phyloP scores from a whole-genome alignment of 2,329 filamentous ascomycete species.

The Paecilomyces sp. region DNA sequence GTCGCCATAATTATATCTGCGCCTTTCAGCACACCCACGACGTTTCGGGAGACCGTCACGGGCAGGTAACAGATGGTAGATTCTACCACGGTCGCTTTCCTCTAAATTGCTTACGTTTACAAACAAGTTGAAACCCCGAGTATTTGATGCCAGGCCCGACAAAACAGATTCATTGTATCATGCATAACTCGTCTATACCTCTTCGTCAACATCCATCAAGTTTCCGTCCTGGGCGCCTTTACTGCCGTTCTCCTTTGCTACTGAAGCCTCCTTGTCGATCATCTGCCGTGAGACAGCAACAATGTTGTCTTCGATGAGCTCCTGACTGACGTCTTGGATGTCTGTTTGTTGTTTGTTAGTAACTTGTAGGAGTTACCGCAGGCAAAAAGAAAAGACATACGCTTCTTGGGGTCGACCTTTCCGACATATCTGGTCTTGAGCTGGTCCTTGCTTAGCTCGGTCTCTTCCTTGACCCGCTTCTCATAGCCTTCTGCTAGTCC shows the following conservation, averaged over 20 bases:
- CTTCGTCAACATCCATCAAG: constrained; percentile 64
- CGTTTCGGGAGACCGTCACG: too few species aligned
- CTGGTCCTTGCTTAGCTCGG: constrained; percentile 92
- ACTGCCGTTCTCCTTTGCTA: constrained; percentile 56
- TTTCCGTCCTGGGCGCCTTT: constrained; percentile 41
- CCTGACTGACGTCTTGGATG: constrained; percentile 90
- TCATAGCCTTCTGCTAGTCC: constrained; percentile 91
- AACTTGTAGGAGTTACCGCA: neutral
- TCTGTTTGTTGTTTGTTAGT: constrained; percentile 42
- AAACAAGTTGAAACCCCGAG: neutral
- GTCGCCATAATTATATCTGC: too few species aligned
- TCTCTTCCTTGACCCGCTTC: constrained; percentile 98
- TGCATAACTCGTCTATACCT: constrained; percentile 28
- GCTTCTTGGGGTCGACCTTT: constrained; percentile 99
- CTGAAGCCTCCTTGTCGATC: constrained; percentile 98
- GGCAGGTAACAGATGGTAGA: neutral
- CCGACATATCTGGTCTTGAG: constrained; percentile 98
- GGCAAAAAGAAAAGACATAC: constrained; percentile 33
- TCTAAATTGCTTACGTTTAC: neutral
- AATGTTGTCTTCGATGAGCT: constrained; percentile 98
- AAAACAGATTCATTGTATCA: constrained; percentile 1
- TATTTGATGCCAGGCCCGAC: neutral
- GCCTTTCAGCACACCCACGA: too few species aligned
- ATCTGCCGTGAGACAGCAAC: constrained; percentile 97
- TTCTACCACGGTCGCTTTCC: neutral